These are phyloP conservation scores for Cercospora berteroae DNA, from an alignment of 2,329 filamentous ascomycete genomes.

Conservation along the genomic window DNA sequence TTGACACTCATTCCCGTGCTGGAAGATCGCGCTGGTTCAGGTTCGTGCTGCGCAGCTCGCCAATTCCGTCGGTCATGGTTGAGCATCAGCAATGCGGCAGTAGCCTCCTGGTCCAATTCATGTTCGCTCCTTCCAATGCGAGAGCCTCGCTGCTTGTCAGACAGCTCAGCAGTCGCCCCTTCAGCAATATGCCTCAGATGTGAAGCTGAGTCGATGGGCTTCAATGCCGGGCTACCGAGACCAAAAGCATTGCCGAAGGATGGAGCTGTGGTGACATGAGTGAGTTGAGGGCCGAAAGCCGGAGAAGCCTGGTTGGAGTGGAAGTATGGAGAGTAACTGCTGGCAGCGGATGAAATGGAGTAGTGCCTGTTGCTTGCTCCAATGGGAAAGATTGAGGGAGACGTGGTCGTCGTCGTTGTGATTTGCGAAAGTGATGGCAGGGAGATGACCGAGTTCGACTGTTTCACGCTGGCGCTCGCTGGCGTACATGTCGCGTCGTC, in stretches of 20 bases:
- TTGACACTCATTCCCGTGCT: slow-evolving; percentile 45
- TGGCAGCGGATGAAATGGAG: slow-evolving; percentile 43
- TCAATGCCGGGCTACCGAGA: slow-evolving; percentile 47
- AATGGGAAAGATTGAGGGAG: slow-evolving; percentile 32
- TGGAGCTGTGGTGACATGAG: slow-evolving; percentile 29
- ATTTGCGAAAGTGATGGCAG: slow-evolving; percentile 40
- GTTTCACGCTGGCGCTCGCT: slow-evolving; percentile 23
- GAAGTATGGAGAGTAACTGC: slow-evolving; percentile 38
- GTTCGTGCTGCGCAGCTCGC: slow-evolving; percentile 30
- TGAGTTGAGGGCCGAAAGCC: slow-evolving; percentile 53
- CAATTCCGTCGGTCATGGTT: slow-evolving; percentile 65
- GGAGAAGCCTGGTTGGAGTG: slow-evolving; percentile 56
- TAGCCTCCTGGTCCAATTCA: slow-evolving; percentile 67
- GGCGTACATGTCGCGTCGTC: slow-evolving; percentile 37
- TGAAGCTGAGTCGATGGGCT: slow-evolving; percentile 52
- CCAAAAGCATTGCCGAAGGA: slow-evolving; percentile 27
- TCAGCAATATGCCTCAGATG: slow-evolving; percentile 32
- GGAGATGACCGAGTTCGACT: slow-evolving; percentile 34
- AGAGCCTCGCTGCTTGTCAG: slow-evolving; percentile 26
- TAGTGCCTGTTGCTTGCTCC: slow-evolving; percentile 33
- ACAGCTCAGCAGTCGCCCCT: slow-evolving; percentile 29
- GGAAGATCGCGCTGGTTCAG: slow-evolving; percentile 10
- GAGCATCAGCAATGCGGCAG: slow-evolving; percentile 82
- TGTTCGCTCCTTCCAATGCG: slow-evolving; percentile 30
- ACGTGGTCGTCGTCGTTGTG: slow-evolving; percentile 44